Percentiles rank a stretch among this genome's conserved stretches.
These are phyloP conservation scores for Exsudoporus frostii DNA, from an alignment of 768 basidiomycete genomes.

Conservation along the genomic window DNA sequence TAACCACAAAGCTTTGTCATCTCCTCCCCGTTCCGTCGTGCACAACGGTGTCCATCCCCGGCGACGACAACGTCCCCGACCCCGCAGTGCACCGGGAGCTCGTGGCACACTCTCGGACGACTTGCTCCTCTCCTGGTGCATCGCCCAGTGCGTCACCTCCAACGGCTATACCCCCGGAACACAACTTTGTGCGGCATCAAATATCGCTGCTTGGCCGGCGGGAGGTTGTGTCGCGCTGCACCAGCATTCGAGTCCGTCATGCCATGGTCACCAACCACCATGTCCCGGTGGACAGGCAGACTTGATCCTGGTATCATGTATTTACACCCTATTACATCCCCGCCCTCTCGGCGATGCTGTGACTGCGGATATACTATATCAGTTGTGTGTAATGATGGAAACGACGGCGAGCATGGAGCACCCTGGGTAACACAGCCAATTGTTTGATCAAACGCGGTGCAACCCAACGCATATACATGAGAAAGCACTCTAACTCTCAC, in stretches of 20 bases:
- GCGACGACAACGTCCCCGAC: not conserved
- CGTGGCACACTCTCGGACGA: not conserved
- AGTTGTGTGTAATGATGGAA: not conserved
- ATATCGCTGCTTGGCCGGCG: not conserved
- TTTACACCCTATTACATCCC: not conserved
- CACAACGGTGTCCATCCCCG: not conserved
- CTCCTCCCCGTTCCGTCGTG: constrained; percentile 9
- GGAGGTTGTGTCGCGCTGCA: not conserved
- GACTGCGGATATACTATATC: no score
- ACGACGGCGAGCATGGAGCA: not conserved
- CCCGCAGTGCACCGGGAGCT: no score
- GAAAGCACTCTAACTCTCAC: not conserved
- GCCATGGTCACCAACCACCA: not conserved
- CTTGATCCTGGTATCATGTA: not conserved
- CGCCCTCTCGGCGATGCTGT: not conserved
- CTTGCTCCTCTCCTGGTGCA: not conserved
- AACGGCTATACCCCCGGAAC: not conserved
- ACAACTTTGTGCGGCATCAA: not conserved
- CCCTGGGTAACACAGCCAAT: constrained; percentile 4
- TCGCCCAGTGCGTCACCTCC: not conserved
- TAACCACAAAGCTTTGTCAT: constrained; percentile 36
- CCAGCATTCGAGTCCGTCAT: not conserved
- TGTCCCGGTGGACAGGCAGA: not conserved
- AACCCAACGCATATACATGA: not conserved
- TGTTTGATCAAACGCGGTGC: constrained; percentile 13